These are phyloP conservation scores for Psophocarpus tetragonolobus DNA, from an alignment of 306 rosid genomes.

Conservation along the genomic window DNA sequence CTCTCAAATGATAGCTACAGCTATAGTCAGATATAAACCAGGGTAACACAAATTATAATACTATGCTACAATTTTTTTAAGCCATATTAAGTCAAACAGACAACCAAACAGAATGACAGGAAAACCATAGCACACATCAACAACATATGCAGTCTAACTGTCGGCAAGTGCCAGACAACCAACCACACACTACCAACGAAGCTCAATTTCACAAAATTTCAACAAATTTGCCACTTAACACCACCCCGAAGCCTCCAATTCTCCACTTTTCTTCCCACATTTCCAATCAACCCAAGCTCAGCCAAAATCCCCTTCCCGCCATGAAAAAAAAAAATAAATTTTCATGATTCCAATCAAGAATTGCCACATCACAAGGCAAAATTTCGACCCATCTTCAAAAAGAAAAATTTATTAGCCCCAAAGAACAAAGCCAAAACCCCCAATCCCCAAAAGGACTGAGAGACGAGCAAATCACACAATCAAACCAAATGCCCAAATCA, in stretches of 20 bases:
- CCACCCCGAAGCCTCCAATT: constrained; percentile 27
- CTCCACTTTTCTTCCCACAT: constrained; percentile 12
- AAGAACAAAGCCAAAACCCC: constrained; percentile 33
- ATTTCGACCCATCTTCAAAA: constrained; percentile 16
- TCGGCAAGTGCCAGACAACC: constrained; percentile 16
- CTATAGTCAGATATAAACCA: not conserved
- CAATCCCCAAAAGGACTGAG: constrained; percentile 35
- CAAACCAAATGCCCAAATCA: constrained; percentile 20
- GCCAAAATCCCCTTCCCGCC: constrained; percentile 18
- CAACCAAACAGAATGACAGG: constrained; percentile 27
- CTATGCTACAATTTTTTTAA: not conserved
- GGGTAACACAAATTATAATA: constrained; percentile 12
- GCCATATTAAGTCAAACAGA: constrained; percentile 24
- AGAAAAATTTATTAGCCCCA: not conserved
- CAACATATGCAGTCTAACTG: constrained; percentile 31
- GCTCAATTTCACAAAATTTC: constrained; percentile 16
- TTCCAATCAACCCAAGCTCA: constrained; percentile 30
- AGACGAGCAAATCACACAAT: constrained; percentile 27
- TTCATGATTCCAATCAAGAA: constrained; percentile 37
- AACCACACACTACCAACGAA: constrained; percentile 28
- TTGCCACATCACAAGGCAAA: constrained; percentile 27
- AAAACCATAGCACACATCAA: constrained; percentile 25
- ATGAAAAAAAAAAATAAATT: not conserved
- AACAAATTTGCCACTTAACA: constrained; percentile 1
- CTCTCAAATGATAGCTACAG: constrained; percentile 27